Evolutionary conservation across 768 basidiomycete genomes (phyloP).

Genomic region (Podaxis sp.): DNA sequence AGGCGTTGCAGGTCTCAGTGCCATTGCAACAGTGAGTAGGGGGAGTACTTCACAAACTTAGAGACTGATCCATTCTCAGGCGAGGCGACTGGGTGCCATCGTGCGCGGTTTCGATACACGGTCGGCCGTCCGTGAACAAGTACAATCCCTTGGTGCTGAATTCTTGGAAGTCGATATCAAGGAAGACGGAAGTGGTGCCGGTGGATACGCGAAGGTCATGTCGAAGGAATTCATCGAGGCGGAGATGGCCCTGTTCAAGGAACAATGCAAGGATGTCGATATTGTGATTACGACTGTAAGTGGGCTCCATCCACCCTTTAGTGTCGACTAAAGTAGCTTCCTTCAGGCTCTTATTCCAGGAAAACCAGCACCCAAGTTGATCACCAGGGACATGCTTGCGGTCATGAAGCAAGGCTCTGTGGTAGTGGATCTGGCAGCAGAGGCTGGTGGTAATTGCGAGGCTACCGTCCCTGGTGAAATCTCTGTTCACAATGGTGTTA

Average conservation of each 20-base stretch:
- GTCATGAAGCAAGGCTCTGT: constrained; percentile 94
- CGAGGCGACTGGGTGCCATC: constrained; percentile 79
- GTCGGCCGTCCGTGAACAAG: constrained; percentile 81
- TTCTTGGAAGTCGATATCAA: constrained; percentile 78
- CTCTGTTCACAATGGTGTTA: constrained; percentile 67
- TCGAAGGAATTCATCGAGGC: constrained; percentile 86
- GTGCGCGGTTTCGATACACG: constrained; percentile 88
- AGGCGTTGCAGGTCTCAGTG: constrained; percentile 85
- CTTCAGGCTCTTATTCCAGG: constrained; percentile 78
- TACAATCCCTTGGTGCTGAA: constrained; percentile 86
- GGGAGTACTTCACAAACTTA: neutral
- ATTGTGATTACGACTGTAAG: constrained; percentile 81
- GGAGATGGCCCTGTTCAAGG: constrained; percentile 85
- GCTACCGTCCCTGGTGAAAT: constrained; percentile 77
- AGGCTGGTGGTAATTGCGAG: constrained; percentile 88
- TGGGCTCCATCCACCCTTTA: neutral
- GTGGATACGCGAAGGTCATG: constrained; percentile 90
- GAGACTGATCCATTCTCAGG: constrained; percentile 33
- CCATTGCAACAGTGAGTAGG: constrained; percentile 66
- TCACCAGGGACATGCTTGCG: constrained; percentile 80
- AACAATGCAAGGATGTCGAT: constrained; percentile 86
- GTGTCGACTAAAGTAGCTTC: neutral
- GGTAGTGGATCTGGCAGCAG: constrained; percentile 82
- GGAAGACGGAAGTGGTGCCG: constrained; percentile 79
- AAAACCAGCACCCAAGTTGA: constrained; percentile 80